Conservation (phyloP, 495 filamentous ascomycete genomes). For the Diplogelasinospora grovesii region DNA sequence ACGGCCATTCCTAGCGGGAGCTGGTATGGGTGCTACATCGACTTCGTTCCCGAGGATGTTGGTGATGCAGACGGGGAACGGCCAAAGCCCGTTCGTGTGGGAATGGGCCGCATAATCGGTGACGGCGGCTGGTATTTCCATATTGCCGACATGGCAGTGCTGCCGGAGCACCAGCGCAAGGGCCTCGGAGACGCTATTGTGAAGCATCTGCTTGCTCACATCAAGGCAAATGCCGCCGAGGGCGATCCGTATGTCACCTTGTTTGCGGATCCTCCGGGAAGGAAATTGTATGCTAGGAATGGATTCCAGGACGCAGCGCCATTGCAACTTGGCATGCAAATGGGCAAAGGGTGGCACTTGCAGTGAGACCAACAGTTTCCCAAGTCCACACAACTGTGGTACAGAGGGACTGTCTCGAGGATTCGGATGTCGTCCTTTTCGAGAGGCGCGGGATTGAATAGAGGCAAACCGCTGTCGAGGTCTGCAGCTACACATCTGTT, state of each 20-base stretch:
- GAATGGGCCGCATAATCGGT: slow-evolving; percentile 47
- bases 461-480: no score
- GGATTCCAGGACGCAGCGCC: slow-evolving; percentile 37
- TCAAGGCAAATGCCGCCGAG: slow-evolving; percentile 31
- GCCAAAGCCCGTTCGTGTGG: slow-evolving; percentile 27
- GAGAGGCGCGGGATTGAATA: no score
- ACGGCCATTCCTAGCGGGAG: slow-evolving; percentile 25
- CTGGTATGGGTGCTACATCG: slow-evolving; percentile 40
- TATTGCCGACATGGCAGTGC: slow-evolving; percentile 47
- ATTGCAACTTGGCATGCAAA: slow-evolving; percentile 12
- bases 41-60: slow-evolving; percentile 13
- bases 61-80: not conserved
- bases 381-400: no score
- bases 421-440: no score
- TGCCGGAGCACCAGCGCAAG: slow-evolving; percentile 41
- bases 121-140: slow-evolving; percentile 51
- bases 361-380: no score
- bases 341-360: slow-evolving; percentile 6
- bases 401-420: no score
- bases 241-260: slow-evolving; percentile 39
- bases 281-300: slow-evolving; percentile 39
- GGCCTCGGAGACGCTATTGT: slow-evolving; percentile 44
- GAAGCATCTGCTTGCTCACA: slow-evolving; percentile 33
- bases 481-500: no score
- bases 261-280: slow-evolving; percentile 39